Percentiles rank a stretch among this genome's conserved stretches.
Conservation (phyloP, 805 yeast species). For the Candida adriatica region DNA sequence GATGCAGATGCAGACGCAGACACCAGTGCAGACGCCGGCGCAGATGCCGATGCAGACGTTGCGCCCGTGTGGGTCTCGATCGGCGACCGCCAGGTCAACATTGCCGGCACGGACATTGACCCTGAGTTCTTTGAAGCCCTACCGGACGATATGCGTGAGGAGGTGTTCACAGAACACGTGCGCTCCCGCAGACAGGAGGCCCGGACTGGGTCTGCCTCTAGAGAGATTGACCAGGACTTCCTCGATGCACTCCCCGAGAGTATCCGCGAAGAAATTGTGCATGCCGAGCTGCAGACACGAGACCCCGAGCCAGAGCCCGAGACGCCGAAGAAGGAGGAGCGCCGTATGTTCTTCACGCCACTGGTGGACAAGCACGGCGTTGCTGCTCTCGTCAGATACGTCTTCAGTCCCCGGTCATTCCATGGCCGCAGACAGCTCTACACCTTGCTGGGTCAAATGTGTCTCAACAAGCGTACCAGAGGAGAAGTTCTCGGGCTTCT, state of each 20-base stretch:
- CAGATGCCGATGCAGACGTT: constrained; percentile 8
- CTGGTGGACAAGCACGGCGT: constrained; percentile 71
- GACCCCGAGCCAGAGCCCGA: constrained; percentile 3
- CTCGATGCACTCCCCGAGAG: constrained; percentile 70
- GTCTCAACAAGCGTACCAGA: constrained; percentile 73
- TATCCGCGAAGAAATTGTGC: constrained; percentile 54
- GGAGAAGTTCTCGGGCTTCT: constrained; percentile 65
- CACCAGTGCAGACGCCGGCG: constrained; percentile 9
- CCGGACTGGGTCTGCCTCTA: constrained; percentile 34
- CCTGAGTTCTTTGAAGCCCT: constrained; percentile 85
- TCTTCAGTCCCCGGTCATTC: constrained; percentile 67
- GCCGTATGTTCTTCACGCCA: constrained; percentile 48
- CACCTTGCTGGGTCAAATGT: constrained; percentile 57
- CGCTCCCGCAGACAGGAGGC: constrained; percentile 66
- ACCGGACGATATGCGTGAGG: constrained; percentile 91
- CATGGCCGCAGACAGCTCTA: constrained; percentile 56
- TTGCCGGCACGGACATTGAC: constrained; percentile 86
- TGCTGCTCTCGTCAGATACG: constrained; percentile 60
- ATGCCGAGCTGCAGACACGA: constrained; percentile 34
- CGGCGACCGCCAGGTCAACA: constrained; percentile 75
- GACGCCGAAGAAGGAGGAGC: constrained; percentile 25
- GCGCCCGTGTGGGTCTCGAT: constrained; percentile 65
- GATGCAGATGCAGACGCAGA: constrained; percentile 1
- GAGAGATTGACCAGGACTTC: constrained; percentile 76
- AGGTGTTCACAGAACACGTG: constrained; percentile 80